Conservation (phyloP, 169 alveolate genomes). For the Plasmodium yoelii region DNA sequence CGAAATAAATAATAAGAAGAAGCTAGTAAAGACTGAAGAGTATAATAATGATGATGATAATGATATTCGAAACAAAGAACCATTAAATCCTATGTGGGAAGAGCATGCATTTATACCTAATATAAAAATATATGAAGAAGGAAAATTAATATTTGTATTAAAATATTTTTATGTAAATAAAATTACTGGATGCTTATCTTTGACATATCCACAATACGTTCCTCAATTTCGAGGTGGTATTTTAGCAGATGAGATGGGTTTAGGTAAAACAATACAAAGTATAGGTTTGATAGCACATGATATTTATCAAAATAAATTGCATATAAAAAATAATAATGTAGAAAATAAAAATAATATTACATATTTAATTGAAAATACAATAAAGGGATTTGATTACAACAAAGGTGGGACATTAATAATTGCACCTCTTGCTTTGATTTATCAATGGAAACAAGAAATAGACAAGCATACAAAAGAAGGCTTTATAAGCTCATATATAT, state of each 20-base stretch:
- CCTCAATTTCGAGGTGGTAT: constrained; percentile 73
- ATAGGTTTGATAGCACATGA: constrained; percentile 92
- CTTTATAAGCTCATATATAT: constrained; percentile 76
- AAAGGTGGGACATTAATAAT: constrained; percentile 88
- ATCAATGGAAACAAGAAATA: constrained; percentile 87
- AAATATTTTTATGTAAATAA: constrained; percentile 67
- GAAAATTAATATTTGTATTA: constrained; percentile 29
- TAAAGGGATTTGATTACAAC: constrained; percentile 37
- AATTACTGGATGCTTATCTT: constrained; percentile 58
- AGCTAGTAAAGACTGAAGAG: neutral
- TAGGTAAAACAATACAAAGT: constrained; percentile 97
- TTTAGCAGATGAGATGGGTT: constrained; percentile 98
- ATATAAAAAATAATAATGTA: constrained; percentile 14
- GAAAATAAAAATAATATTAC: constrained; percentile 46
- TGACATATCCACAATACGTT: constrained; percentile 59
- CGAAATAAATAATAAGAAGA: neutral
- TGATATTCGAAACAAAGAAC: constrained; percentile 31
- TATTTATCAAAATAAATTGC: constrained; percentile 42
- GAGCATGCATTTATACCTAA: constrained; percentile 71
- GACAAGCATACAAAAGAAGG: constrained; percentile 81
- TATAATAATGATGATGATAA: neutral
- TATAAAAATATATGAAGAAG: constrained; percentile 55
- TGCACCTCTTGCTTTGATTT: constrained; percentile 85
- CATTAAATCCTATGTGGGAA: constrained; percentile 65
- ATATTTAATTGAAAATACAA: constrained; percentile 58